Base-by-base conservation (phyloP, 257 asterid genomes). In the Handroanthus guayacan region DNA sequence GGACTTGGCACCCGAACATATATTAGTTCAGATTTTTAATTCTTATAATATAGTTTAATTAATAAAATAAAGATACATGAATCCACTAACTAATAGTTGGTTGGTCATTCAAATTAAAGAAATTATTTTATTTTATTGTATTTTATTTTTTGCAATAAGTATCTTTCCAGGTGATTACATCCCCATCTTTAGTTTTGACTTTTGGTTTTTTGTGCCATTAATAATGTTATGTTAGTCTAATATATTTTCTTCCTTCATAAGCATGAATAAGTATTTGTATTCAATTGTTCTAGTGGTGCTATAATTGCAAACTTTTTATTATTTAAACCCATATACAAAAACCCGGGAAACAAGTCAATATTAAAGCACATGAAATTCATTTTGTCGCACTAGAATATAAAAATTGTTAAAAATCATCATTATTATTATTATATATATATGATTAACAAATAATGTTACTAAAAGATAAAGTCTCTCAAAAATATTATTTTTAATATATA, bases 121-220 rank as follows among this genome's bases (percentile, higher is more conserved):
- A 79, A 73, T 72, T 51, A 65, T 75, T 50, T 54, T 74, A 62
- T 36, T 47, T 37, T 36, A 65, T 51, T 3, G n/a, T 34, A 57
- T 34, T 17, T 16, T 44, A 44, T 72, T 36, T 57, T 72, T 62
- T 48, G 31, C 1, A 25, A 25, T 25, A 25, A 80, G 68, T 61
- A 69, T 78, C 94, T 79, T 84, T 62, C 84, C 85, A 86, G 84
- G 84, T 84, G 91, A 87, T 81, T 85, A 78, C 84, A 81, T 74
- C 84, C 85, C 81, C 72, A 69, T 70, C 78, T 69, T 77, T 44
- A 68, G 74, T 87, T 82, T 84, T 89, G 95, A 87, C 93, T 87
- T 90, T 78, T 80, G 45, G 58, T 83, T 66, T 61, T 78, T 25
- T 25, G 31, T 78, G 16, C 31, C 45, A 9, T 69, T 63, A 77